phyloP scores from a whole-genome alignment of 345 rosid species.

The Gossypium thurberi region DNA sequence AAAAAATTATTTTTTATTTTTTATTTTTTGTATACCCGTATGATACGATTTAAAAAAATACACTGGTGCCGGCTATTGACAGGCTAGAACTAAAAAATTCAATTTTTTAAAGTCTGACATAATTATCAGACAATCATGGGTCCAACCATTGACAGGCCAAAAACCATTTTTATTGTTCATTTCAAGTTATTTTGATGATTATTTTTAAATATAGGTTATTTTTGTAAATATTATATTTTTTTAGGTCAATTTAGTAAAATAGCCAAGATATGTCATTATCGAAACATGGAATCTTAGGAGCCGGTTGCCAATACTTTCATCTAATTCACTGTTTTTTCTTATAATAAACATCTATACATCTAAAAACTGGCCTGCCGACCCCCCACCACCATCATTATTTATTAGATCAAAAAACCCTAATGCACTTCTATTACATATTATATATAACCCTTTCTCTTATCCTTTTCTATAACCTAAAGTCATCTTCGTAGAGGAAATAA shows the following conservation, averaged over 20 bases:
- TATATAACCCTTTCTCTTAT: not conserved
- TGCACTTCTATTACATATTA: not conserved
- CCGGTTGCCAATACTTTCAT: slow-evolving; percentile 22
- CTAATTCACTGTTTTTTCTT: not conserved
- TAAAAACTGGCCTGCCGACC: not conserved
- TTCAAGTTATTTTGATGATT: too few relatives aligned
- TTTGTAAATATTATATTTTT: too few relatives aligned
- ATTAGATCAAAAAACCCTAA: slow-evolving; percentile 9
- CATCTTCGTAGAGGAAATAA: not conserved
- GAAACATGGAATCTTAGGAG: slow-evolving; percentile 20
- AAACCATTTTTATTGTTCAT: rapidly evolving
- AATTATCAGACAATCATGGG: rapidly evolving
- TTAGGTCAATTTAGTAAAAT: too few relatives aligned
- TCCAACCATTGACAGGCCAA: rapidly evolving
- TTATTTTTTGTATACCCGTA: too few relatives aligned
- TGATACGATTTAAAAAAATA: too few relatives aligned
- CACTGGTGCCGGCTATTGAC: too few relatives aligned
- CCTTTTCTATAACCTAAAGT: not conserved
- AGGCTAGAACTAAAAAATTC: too few relatives aligned
- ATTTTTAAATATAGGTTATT: rapidly evolving
- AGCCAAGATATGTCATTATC: not conserved
- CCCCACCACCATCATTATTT: not conserved
- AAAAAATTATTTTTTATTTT: too few relatives aligned
- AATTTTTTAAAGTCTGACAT: too few relatives aligned
- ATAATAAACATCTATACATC: not conserved